Evolutionary conservation across 305 asterid species (phyloP).

Genomic region (Solanum hybrid): DNA sequence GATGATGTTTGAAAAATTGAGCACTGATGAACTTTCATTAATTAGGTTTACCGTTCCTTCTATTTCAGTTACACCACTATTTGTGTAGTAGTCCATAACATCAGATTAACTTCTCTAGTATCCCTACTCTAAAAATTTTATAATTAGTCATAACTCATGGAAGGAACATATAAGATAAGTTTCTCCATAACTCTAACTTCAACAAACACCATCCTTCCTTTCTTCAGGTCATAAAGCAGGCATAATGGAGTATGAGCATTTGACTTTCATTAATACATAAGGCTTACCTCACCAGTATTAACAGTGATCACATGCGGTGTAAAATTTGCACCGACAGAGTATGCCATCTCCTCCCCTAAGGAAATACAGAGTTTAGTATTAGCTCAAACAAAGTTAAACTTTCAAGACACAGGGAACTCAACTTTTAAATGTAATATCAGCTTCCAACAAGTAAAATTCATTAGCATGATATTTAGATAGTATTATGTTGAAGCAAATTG

Average conservation of each 20-base stretch:
- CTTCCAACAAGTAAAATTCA: background rate
- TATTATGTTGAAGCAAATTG: background rate
- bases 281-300: constrained; percentile 77
- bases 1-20: background rate
- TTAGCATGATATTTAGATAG: background rate
- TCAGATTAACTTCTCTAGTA: background rate
- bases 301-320: constrained; percentile 77
- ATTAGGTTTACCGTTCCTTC: background rate
- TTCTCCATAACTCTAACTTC: background rate
- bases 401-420: background rate
- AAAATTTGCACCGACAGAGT: constrained; percentile 60
- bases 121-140: background rate
- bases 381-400: constrained; percentile 4
- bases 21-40: background rate
- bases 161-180: background rate
- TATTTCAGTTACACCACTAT: background rate
- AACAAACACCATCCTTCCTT: background rate
- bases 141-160: background rate
- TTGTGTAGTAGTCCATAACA: background rate
- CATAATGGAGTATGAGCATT: background rate
- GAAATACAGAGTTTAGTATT: constrained; percentile 10
- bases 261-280: background rate
- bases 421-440: background rate
- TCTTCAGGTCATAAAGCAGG: background rate
- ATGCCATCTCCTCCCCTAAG: constrained; percentile 36